These are phyloP conservation scores for Vigna trinervia DNA, from an alignment of 306 rosid genomes.

Conservation along the genomic window DNA sequence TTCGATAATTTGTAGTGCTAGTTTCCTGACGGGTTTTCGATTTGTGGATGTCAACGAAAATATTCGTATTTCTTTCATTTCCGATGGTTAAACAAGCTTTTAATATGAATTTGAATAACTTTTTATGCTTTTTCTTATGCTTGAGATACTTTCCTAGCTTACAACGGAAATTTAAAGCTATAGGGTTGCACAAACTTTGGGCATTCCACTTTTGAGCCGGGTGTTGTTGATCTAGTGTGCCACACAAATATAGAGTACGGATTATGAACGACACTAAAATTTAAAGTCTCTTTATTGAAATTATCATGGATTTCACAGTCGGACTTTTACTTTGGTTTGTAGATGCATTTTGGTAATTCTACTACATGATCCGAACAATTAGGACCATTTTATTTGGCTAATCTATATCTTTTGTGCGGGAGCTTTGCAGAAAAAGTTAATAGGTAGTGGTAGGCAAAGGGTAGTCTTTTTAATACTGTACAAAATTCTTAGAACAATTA, in stretches of 20 bases:
- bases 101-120: conserved; percentile 11
- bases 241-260: neutral
- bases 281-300: neutral
- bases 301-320: conserved; percentile 10
- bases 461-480: neutral
- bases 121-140: neutral
- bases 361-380: conserved; percentile 20
- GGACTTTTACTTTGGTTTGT: neutral
- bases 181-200: neutral
- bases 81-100: neutral
- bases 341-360: conserved; percentile 15
- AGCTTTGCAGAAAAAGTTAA: conserved; percentile 13
- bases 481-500: neutral
- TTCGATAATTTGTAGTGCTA: neutral
- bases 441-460: conserved; percentile 3
- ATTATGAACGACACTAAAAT: neutral
- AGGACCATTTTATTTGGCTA: conserved; percentile 28
- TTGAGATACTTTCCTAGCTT: conserved; percentile 6
- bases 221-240: conserved; percentile 19
- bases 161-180: conserved; percentile 14
- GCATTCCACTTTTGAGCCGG: neutral
- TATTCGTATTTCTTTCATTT: conserved; percentile 14
- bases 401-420: conserved; percentile 24
- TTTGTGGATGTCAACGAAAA: conserved; percentile 1
- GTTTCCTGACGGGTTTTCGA: conserved; percentile 10